Percentiles rank a stretch among this genome's conserved stretches.
Evolutionary conservation across 2,329 filamentous ascomycete genomes (phyloP).

Genomic region (Albifimbria verrucaria): DNA sequence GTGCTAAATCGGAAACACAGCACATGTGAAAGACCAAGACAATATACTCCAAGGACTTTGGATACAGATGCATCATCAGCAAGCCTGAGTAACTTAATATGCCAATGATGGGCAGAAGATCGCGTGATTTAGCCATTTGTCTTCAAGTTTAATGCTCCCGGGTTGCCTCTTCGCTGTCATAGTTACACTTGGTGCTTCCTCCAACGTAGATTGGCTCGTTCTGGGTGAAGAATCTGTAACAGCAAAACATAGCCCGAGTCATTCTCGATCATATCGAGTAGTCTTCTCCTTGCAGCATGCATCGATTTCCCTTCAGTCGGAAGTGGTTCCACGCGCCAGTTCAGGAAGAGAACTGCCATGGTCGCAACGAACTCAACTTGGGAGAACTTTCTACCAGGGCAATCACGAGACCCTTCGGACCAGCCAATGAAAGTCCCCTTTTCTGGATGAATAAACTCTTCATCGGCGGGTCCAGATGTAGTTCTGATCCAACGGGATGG

Average conservation of each 20-base stretch:
- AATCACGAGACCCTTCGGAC: constrained; percentile 22
- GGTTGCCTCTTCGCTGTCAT: too few species aligned
- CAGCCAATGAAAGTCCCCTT: constrained; percentile 15
- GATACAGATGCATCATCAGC: too few species aligned
- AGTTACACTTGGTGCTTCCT: too few species aligned
- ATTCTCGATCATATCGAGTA: not conserved
- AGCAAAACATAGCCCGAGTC: not conserved
- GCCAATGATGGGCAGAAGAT: too few species aligned
- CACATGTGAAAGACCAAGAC: too few species aligned
- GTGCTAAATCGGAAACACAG: too few species aligned
- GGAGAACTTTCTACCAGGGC: constrained; percentile 27
- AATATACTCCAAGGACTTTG: too few species aligned
- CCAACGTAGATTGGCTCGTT: too few species aligned
- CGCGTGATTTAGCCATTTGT: too few species aligned
- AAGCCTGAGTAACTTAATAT: too few species aligned
- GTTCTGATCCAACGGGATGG: constrained; percentile 20
- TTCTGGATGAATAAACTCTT: constrained; percentile 4
- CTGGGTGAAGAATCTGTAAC: not conserved
- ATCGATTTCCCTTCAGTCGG: not conserved
- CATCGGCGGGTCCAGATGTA: constrained; percentile 7
- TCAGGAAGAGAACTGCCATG: constrained; percentile 19
- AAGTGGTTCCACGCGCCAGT: not conserved
- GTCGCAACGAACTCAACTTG: constrained; percentile 29
- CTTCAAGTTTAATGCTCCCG: too few species aligned
- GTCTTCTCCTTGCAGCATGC: not conserved